These are phyloP conservation scores for Theileria orientalis DNA, from an alignment of 169 alveolate genomes.

Conservation along the genomic window DNA sequence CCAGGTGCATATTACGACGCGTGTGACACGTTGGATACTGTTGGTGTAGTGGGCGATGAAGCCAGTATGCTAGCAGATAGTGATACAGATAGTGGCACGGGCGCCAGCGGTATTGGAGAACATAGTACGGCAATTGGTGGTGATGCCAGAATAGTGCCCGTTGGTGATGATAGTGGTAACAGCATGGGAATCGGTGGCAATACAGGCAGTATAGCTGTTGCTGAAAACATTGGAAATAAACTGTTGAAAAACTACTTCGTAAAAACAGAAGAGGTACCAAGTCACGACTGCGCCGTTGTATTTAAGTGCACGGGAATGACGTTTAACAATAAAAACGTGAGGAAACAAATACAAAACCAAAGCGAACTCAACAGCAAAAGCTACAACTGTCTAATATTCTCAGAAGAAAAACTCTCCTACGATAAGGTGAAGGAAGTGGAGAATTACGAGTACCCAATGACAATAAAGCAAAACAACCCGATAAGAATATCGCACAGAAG, in stretches of 20 bases:
- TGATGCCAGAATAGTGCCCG: neutral
- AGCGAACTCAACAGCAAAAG: constrained; percentile 42
- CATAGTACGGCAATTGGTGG: neutral
- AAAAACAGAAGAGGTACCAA: neutral
- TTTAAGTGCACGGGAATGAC: constrained; percentile 22
- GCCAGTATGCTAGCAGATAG: too few relatives aligned
- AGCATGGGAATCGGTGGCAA: neutral
- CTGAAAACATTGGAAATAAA: neutral
- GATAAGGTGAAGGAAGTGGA: constrained; percentile 4
- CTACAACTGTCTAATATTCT: constrained; percentile 39
- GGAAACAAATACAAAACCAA: constrained; percentile 31
- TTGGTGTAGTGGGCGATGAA: neutral
- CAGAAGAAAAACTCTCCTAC: constrained; percentile 8
- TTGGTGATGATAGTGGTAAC: too few relatives aligned
- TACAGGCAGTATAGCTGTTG: neutral
- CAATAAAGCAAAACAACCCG: constrained; percentile 67
- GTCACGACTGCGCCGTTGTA: neutral
- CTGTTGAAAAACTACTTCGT: neutral
- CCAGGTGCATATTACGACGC: neutral
- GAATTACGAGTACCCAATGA: constrained; percentile 65
- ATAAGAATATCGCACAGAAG: constrained; percentile 69
- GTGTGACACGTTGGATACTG: neutral
- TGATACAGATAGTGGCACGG: neutral
- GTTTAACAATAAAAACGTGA: constrained; percentile 22
- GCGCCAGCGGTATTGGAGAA: neutral